Evolutionary conservation across 805 yeast species (phyloP), one percentile per base, ranked within the genome.

Genomic region (Yamadazyma insecticola): DNA sequence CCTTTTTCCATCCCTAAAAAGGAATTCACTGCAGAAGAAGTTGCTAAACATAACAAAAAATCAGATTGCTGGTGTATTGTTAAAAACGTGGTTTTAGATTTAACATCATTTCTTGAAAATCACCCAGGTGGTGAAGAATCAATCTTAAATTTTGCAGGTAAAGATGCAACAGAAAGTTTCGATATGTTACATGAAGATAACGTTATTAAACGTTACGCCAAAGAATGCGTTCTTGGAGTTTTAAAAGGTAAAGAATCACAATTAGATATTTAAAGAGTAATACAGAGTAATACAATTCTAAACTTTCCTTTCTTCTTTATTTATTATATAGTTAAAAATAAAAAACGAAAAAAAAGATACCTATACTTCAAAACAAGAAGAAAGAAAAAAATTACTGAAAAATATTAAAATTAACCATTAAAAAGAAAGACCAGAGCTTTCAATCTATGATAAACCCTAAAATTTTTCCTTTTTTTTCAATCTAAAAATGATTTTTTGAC

Each of bases 51-150:
- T 44, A 68, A 69, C 43, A 60, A 50, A 2, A 50, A 52, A 4
- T 45, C 50, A 20, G 76, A 72, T 35, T 74, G 78, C 48, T 73
- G 79, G 78, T 64, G 72, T 21, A 59, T 73, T 12, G 66, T 74
- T 22, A 72, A 74, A 44, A 67, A 71, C 39, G 73, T 70, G 2
- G 77, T 74, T 4, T 43, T 74, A 35, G 71, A 74, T 44, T 57
- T 63, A 27, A 65, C 77, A 0, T 40, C 58, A 10, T 73, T 74
- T 40, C 48, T 71, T 36, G 39, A 47, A 11, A 55, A 62, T 39
- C 76, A 67, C 42, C 85, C 85, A 5, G 85, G 85, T 16, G 85
- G 85, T 6, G 70, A 57, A 12, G 74, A 74, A 30, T 67, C 79
- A 10, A 73, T 76, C 36, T 29, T 62, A 11, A 60, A 63, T 36